Evolutionary conservation across 2,329 filamentous ascomycete genomes (phyloP).

Genomic region (Cercospora berteroae): DNA sequence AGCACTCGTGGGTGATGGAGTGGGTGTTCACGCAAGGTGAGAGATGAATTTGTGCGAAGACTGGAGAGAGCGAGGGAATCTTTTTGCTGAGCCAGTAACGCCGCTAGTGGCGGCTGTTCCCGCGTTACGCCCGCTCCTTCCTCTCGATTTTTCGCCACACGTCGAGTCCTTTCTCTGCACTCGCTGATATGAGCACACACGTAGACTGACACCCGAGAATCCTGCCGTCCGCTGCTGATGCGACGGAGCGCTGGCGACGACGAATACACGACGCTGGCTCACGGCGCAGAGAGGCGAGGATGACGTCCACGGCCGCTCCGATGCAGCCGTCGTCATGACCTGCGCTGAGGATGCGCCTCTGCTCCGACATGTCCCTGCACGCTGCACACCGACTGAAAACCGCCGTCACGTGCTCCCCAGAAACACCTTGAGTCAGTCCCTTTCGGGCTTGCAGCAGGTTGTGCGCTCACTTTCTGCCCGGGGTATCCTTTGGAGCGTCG

Average conservation of each 20-base stretch:
- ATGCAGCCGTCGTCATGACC: not conserved
- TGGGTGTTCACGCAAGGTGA: not conserved
- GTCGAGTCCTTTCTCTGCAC: not conserved
- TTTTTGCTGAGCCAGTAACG: constrained; percentile 2
- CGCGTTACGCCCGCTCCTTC: not conserved
- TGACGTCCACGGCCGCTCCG: not conserved
- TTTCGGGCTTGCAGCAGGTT: not conserved
- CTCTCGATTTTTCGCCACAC: not conserved
- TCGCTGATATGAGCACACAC: not conserved
- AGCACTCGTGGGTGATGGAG: constrained; percentile 6
- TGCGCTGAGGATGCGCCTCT: not conserved
- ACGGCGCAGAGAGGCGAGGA: not conserved
- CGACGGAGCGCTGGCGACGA: not conserved
- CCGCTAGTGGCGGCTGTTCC: too few species aligned
- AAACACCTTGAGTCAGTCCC: not conserved
- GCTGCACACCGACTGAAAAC: not conserved
- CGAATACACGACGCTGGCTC: not conserved
- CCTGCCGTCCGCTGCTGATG: not conserved
- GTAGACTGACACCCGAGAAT: not conserved
- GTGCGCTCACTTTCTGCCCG: not conserved
- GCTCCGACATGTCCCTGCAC: not conserved
- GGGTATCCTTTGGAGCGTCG: too few species aligned
- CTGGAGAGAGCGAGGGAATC: not conserved
- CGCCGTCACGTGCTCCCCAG: not conserved
- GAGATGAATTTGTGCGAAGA: not conserved